phyloP scores from a whole-genome alignment of 2,329 filamentous ascomycete genomes.

The Ascochyta fabae region DNA sequence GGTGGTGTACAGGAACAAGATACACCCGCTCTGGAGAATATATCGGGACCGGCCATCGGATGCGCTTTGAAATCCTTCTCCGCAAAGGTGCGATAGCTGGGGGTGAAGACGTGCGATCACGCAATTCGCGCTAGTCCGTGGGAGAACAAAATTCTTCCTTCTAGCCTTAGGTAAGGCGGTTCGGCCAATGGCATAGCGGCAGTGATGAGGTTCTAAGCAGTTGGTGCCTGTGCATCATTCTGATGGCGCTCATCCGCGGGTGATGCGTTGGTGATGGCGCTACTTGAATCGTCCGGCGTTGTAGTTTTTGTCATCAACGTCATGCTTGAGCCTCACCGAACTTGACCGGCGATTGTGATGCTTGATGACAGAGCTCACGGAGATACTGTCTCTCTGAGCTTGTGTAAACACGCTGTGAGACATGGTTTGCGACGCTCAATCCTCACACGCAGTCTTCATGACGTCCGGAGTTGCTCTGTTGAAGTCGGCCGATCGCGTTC shows the following conservation, averaged over 20 bases:
- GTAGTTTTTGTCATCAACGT: conserved; percentile 20
- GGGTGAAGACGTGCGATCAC: conserved; percentile 44
- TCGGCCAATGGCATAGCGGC: conserved; percentile 28
- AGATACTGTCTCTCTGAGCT: neutral
- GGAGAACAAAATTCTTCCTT: conserved; percentile 31
- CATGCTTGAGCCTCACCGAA: conserved; percentile 13
- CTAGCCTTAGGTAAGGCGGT: conserved; percentile 28
- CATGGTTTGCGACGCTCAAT: neutral
- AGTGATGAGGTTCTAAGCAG: conserved; percentile 9
- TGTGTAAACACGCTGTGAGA: neutral
- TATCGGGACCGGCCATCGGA: conserved; percentile 38
- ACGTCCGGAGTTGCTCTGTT: conserved; percentile 1
- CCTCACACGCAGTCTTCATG: neutral
- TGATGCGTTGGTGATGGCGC: conserved; percentile 15
- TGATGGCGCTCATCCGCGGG: conserved; percentile 15
- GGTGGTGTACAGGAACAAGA: conserved; percentile 26
- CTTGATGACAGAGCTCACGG: conserved; percentile 5
- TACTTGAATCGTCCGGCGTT: conserved; percentile 10
- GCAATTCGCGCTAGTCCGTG: conserved; percentile 41
- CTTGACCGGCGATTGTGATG: conserved; percentile 7
- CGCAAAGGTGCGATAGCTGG: conserved; percentile 35
- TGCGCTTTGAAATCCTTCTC: conserved; percentile 40
- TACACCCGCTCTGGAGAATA: conserved; percentile 32
- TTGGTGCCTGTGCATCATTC: conserved; percentile 14
- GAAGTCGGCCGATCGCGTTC: conserved; percentile 13